Base-by-base conservation (phyloP, 2,329 filamentous ascomycete species). In the Mariannaea elegans region DNA sequence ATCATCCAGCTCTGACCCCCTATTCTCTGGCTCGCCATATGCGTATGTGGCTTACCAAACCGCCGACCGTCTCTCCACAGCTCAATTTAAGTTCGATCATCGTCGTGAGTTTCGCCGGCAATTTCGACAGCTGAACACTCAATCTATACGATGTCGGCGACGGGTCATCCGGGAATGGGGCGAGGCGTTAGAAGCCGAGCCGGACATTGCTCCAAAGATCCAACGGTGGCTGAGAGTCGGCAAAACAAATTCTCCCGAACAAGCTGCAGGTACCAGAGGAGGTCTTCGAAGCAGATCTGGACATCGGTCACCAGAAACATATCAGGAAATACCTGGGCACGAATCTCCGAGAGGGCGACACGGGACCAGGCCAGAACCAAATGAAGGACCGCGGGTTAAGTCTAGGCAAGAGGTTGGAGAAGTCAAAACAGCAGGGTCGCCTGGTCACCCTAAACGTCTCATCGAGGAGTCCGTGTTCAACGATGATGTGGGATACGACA, bases 41-140 rank as follows among this genome's bases (percentile, higher is more conserved):
- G 51, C 42, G 3, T 54, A 39, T 21, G 41, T 54, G 4, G 51
- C 51, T 13, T 18, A 27, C 32, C 29, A 54, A 16, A 54, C 51
- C 8, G 42, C 42, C 18, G 1, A 16, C 7, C 21, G 31, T 9
- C 16, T 47, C 19, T 2, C 24, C 2, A 36, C 14, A n/a, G 14
- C 18, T 5, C 49, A 53, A 2, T 10, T 7, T 4, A 7, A 7
- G 2, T 21, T 27, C 12, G 3, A 19, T 2, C 6, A 24, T 9
- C 23, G 18, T n/a, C 5, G 2, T 2, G 29, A 21, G 3, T 45
- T 45, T 36, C 29, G 10, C 5, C 3, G 1, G 3, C 9, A n/a
- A 9, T 53, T 45, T n/a, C n/a, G 16, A 10, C 4, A 8, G 6
- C 32, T 53, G 10, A 7, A 27, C 14, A 13, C 29, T n/a, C 21